phyloP scores from a whole-genome alignment of 208 protist genomes.

The Leishmania amazonensis region DNA sequence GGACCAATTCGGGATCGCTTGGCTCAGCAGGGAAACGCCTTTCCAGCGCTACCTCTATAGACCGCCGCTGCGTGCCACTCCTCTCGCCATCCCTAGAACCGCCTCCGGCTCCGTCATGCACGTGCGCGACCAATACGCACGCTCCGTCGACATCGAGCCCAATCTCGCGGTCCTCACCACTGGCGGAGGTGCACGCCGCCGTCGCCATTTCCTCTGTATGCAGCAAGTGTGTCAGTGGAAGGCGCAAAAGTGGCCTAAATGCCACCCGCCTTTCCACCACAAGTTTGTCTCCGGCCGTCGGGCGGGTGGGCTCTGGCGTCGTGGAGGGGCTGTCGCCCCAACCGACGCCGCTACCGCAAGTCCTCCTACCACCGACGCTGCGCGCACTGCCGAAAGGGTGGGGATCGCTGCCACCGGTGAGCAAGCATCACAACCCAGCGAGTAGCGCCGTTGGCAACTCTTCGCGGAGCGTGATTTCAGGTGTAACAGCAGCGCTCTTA shows the following conservation, averaged over 20 bases:
- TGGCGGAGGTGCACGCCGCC: not conserved
- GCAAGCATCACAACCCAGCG: not conserved
- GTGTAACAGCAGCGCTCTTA: not conserved
- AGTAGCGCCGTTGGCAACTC: not conserved
- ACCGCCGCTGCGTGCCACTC: not conserved
- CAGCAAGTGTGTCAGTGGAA: not conserved
- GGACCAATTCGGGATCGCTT: no score
- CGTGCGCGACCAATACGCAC: not conserved
- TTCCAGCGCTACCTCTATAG: not conserved
- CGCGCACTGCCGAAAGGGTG: conserved; percentile 4
- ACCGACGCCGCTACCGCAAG: not conserved
- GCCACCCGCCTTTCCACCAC: not conserved
- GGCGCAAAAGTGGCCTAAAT: not conserved
- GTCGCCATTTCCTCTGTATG: not conserved
- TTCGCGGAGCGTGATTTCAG: not conserved
- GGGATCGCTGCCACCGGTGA: not conserved
- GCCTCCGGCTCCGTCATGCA: not conserved
- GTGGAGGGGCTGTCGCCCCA: not conserved
- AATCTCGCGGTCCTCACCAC: no score
- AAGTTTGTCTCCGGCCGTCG: not conserved
- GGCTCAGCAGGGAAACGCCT: not conserved
- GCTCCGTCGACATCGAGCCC: not conserved
- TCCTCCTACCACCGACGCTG: not conserved
- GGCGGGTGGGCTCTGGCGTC: no score
- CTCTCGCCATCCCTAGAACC: not conserved